Base-by-base conservation (phyloP, 106 monocot genomes). In the Agapanthus africanus region DNA sequence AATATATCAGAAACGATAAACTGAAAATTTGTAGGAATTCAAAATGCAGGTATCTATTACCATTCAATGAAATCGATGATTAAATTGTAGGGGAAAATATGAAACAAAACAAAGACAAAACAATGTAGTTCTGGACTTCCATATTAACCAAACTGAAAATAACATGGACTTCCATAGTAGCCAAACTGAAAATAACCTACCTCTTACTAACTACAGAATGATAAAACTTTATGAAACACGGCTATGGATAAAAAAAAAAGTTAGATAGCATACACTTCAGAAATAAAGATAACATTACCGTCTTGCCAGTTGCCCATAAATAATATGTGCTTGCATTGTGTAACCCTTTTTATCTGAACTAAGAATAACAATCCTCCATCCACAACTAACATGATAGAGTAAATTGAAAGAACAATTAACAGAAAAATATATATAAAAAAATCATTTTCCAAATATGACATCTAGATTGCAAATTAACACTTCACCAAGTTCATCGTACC, bases 1-100 rank as follows among this genome's bases (percentile, higher is more conserved):
- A 62, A 70, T 59, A 56, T 18, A 76, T 42, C 30, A 54, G 40
- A 39, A 63, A 39, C 61, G 1, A 26, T 35, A 1, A 61, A 61
- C 14, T 35, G 35, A 61, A 28, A 21, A n/a, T 61, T 64, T 56
- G 56, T 5, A 18, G 40, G 32, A 19, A 35, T 23, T 39, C 70
- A 63, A 37, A 49, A 31, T 49, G 37, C 6, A 42, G 2, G 7
- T n/a, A 19, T 32, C 3, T 1, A 19, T 18, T n/a, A 47, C 19
- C 33, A 36, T 61, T 61, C 35, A 61, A 36, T 7, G 23, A 61
- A 57, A 59, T 37, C 27, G 38, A 25, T 71, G 38, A 36, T 37
- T 66, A 4, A 64, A 22, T 19, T 35, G 19, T 36, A 61, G 30
- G 6, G 14, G 35, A 47, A 9, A 68, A 68, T 31, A 35, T 23